Base-by-base conservation (phyloP, 352 stramenopile genomes). In the Globisporangium echinulatum region DNA sequence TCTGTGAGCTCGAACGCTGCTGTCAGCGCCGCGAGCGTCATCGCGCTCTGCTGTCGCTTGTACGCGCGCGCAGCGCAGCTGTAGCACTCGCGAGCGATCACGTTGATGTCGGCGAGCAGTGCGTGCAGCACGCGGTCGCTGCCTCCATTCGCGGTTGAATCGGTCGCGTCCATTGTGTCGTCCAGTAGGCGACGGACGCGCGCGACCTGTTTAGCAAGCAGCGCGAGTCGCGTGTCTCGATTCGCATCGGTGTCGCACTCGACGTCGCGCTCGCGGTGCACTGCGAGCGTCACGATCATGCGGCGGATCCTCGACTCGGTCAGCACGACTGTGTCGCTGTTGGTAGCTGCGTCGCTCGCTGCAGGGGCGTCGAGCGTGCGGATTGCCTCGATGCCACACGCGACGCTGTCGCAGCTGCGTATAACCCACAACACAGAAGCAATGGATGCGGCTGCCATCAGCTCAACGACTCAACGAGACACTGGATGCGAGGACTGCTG, bases 61-160 rank as follows among this genome's bases (percentile, higher is more conserved):
- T 82, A 91, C 43, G 72, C 84, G 10, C 54, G 56, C 37, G 63
- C 70, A 0, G 75, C 79, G 54, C 72, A 87, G 17, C 53, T 68
- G 56, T 89, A 91, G 60, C 77, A 75, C 54, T 91, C 81, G 49
- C 79, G 68, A 52, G 75, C 75, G 61, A 91, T 74, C 13, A 58
- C 64, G 33, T 86, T 83, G n/a, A 91, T 52, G 52, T 91, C 81
- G 4, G 53, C 61, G 44, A 88, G 57, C 19, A 90, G 52, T 10
- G 62, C 63, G 33, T 71, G 59, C 17, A 85, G 49, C 52, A n/a
- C 2, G 2, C 10, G 15, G 6, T 66, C 0, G 56, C 53, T 13
- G 40, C 40, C 2, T 33, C 25, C 25, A 33, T 33, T 33, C 25
- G 1, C 25, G 25, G 25, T 33, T 33, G 25, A 33, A 19, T 74